Evolutionary conservation across 208 protist genomes (phyloP), one percentile per base, ranked within the genome.

Genomic region (Leishmania arabica): DNA sequence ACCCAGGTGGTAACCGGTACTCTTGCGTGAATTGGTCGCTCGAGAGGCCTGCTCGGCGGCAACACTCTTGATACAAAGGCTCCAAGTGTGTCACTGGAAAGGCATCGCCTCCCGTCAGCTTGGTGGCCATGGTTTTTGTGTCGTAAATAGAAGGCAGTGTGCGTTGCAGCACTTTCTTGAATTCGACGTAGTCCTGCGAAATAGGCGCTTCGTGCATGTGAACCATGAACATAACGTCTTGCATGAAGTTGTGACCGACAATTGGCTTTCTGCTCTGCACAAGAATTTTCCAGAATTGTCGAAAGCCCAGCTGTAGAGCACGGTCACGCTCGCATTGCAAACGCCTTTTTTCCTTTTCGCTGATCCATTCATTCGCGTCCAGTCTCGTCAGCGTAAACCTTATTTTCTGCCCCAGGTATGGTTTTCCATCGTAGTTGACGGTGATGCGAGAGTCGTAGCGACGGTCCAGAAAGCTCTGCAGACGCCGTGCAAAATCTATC

Each of bases 141-240:
- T 96, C 93, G 75, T 89, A 95, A 49, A 96, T 84, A 19, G 4
- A 7, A 17, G 91, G 90, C 54, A 96, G 87, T 17, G 65, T 68
- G 40, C 75, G 15, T 8, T 89, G 83, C 13, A 90, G 66, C 0
- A 79, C 11, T 31, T 84, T 71, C 72, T 95, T 95, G 64, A 92
- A 96, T 37, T 86, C 77, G 0, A 79, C 34, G 86, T 95, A 95
- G 34, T 75, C 31, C 34, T 49, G 4, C 8, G 93, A 86, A n/a
- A 96, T 78, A 4, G 69, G 37, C 34, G 62, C 56, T 69, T 95
- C 89, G 77, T 96, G 90, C 91, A 94, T 93, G 80, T 94, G 84
- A 1, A 95, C 66, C 90, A 97, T 93, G 78, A 97, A 97, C 90
- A 97, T 94, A 7, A 93, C n/a, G 54, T 97, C 93, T 45, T 89